These are phyloP conservation scores for Apophysomyces sp. DNA, from an alignment of 371 early-diverging fungal genomes.

Conservation along the genomic window DNA sequence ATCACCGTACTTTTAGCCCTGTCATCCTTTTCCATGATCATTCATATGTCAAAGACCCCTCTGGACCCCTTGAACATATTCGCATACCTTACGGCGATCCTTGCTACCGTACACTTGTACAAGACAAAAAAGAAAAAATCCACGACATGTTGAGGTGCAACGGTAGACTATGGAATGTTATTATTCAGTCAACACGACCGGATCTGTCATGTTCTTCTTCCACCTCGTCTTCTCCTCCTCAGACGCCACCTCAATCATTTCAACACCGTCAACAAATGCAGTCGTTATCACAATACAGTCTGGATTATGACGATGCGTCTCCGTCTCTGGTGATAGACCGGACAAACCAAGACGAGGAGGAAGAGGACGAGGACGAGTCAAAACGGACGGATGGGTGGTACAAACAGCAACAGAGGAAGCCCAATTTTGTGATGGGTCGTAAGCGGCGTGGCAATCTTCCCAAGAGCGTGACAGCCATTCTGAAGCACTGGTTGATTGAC, in stretches of 20 bases:
- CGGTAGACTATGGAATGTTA: constrained; percentile 11
- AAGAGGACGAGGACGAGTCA: not conserved
- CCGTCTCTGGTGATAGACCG: not conserved
- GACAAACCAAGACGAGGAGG: not conserved
- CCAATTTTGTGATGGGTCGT: not conserved
- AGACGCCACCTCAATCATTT: constrained; percentile 1
- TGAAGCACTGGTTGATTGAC: constrained; percentile 69
- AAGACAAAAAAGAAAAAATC: constrained; percentile 9
- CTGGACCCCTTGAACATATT: not conserved
- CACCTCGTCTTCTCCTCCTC: not conserved
- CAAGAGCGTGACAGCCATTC: constrained; percentile 49
- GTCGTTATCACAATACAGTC: constrained; percentile 2
- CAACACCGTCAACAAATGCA: constrained; percentile 2
- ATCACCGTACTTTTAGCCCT: constrained; percentile 15
- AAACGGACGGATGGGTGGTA: not conserved
- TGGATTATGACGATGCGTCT: not conserved
- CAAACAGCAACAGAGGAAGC: not conserved
- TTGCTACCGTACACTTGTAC: constrained; percentile 1
- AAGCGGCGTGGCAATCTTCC: constrained; percentile 55
- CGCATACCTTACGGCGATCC: constrained; percentile 1
- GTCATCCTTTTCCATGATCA: constrained; percentile 23
- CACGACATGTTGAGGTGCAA: constrained; percentile 17
- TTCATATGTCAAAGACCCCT: not conserved
- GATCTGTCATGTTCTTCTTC: constrained; percentile 1
- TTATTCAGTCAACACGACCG: not conserved